Conservation (phyloP, 2,329 filamentous ascomycete genomes). For the Aspergillus ochraceus region DNA sequence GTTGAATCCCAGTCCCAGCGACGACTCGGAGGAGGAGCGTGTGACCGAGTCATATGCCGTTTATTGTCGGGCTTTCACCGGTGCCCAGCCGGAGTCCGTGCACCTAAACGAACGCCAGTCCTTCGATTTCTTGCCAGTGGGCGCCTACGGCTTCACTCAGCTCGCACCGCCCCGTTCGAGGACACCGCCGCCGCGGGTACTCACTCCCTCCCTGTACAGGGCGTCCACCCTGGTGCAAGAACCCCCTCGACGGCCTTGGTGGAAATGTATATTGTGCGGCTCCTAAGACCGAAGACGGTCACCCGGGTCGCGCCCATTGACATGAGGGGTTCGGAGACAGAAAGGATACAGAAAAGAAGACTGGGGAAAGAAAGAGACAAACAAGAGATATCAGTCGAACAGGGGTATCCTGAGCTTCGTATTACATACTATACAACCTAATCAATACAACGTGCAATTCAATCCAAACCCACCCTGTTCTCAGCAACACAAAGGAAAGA, state of each 20-base stretch:
- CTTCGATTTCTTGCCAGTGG: background rate
- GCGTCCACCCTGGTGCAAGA: background rate
- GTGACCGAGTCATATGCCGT: constrained; percentile 12
- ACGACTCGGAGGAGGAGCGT: background rate
- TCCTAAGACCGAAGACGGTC: background rate
- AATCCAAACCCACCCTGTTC: constrained; percentile 6
- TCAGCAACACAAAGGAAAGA: constrained; percentile 11
- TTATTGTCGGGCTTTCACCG: constrained; percentile 15
- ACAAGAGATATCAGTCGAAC: constrained; percentile 9
- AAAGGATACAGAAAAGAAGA: background rate
- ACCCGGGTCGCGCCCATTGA: background rate
- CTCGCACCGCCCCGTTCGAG: background rate
- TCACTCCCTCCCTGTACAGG: background rate
- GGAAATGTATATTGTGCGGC: background rate
- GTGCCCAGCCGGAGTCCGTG: background rate
- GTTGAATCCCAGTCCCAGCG: background rate
- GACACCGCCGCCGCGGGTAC: background rate
- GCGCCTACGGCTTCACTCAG: background rate
- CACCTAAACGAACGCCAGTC: background rate
- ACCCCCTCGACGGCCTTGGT: background rate
- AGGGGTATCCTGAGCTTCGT: constrained; percentile 29
- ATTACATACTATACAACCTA: constrained; percentile 28
- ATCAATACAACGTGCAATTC: constrained; percentile 18
- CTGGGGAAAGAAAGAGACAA: background rate
- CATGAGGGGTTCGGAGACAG: background rate